Percentiles rank a stretch among this genome's conserved stretches.
phyloP scores from a whole-genome alignment of 441 rosid genomes.

The Pelargonium cotyledonis region DNA sequence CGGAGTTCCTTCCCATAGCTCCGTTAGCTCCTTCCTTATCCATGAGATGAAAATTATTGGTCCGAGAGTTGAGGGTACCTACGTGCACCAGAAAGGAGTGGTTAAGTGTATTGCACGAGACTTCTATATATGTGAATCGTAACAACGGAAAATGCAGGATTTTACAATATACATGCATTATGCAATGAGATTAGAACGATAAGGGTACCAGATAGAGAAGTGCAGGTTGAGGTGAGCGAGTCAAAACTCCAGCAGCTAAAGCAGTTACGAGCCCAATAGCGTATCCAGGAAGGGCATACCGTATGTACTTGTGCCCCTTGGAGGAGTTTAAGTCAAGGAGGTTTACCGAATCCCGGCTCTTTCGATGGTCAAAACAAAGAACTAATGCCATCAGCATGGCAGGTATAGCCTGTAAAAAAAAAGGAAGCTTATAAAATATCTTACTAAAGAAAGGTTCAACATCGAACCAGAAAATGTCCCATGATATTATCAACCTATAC shows the following conservation, averaged over 20 bases:
- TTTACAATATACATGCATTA: not conserved
- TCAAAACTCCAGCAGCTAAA: conserved; percentile 74
- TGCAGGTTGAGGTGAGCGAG: conserved; percentile 85
- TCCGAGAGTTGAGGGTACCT: conserved; percentile 94
- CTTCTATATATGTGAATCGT: not conserved
- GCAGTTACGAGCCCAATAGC: conserved; percentile 73
- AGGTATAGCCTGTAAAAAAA: conserved; percentile 68
- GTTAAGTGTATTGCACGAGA: not conserved
- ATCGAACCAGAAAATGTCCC: not conserved
- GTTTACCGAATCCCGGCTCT: conserved; percentile 67
- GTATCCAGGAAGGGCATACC: conserved; percentile 87
- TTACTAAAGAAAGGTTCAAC: not conserved
- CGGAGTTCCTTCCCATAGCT: conserved; percentile 83
- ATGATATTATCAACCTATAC: not conserved
- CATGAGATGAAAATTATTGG: conserved; percentile 75
- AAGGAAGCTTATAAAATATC: not conserved
- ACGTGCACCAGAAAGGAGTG: conserved; percentile 6
- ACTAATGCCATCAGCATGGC: conserved; percentile 85
- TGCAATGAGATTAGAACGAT: not conserved
- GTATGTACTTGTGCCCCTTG: conserved; percentile 78
- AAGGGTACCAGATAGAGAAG: conserved; percentile 78
- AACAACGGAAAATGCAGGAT: not conserved
- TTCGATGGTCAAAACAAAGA: conserved; percentile 80
- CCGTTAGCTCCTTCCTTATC: conserved; percentile 66
- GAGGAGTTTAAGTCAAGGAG: conserved; percentile 55